Evolutionary conservation across 768 basidiomycete genomes (phyloP).

Genomic region (Mycena haematopus): DNA sequence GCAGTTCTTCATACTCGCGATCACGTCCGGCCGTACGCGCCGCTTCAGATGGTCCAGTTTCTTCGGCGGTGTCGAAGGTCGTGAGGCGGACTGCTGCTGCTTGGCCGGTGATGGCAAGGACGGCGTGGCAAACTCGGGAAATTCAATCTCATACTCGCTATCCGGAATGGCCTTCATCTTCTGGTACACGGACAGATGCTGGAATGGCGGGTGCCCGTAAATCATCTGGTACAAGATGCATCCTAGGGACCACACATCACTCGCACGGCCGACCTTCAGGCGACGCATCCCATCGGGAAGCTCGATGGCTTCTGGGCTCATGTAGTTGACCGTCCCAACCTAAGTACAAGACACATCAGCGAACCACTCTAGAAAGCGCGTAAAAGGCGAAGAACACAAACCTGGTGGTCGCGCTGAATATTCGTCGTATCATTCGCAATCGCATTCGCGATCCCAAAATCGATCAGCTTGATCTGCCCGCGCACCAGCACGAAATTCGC

Average conservation of each 20-base stretch:
- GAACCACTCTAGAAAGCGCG: not conserved
- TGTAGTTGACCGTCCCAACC: constrained; percentile 98
- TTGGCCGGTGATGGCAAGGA: constrained; percentile 47
- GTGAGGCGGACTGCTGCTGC: constrained; percentile 36
- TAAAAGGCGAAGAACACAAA: constrained; percentile 36
- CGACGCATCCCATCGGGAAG: constrained; percentile 85
- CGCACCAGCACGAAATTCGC: constrained; percentile 98
- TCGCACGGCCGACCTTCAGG: constrained; percentile 93
- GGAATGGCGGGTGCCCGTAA: constrained; percentile 93
- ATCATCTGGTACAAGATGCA: constrained; percentile 99
- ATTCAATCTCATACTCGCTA: constrained; percentile 76
- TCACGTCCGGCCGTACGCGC: constrained; percentile 76
- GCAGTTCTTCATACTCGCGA: constrained; percentile 84
- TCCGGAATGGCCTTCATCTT: constrained; percentile 97
- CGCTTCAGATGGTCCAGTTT: constrained; percentile 73
- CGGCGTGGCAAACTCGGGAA: constrained; percentile 72
- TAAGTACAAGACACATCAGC: constrained; percentile 40
- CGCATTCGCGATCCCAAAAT: constrained; percentile 99
- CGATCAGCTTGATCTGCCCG: constrained; percentile 95
- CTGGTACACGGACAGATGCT: constrained; percentile 78
- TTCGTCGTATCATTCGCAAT: constrained; percentile 99
- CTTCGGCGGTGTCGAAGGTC: constrained; percentile 51
- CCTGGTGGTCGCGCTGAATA: constrained; percentile 95
- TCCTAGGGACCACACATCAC: constrained; percentile 97
- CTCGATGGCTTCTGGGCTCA: constrained; percentile 98